Percentiles rank a stretch among this genome's conserved stretches.
Conservation (phyloP, 306 rosid genomes). For the Mimosa pudica region DNA sequence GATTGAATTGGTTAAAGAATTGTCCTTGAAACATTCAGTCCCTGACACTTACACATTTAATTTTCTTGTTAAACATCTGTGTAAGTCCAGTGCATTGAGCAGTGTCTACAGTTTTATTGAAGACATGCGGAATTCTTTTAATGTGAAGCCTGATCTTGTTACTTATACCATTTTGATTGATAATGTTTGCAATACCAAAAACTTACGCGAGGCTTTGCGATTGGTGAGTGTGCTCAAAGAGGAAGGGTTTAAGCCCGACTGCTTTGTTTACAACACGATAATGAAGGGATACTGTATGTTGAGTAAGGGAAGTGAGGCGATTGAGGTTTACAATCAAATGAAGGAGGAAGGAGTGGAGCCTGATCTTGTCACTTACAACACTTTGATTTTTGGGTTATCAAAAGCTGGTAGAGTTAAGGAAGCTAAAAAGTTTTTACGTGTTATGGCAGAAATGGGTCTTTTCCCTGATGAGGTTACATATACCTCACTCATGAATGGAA, state of each 20-base stretch:
- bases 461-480: slow-evolving; percentile 78
- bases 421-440: slow-evolving; percentile 67
- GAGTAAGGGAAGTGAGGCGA: slow-evolving; percentile 71
- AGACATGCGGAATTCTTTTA: slow-evolving; percentile 48
- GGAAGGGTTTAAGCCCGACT: slow-evolving; percentile 87
- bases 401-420: slow-evolving; percentile 66
- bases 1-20: slow-evolving; percentile 49
- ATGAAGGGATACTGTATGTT: slow-evolving; percentile 87
- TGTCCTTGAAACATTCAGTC: slow-evolving; percentile 50
- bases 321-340: slow-evolving; percentile 76
- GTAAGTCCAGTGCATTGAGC: slow-evolving; percentile 57
- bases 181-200: slow-evolving; percentile 72
- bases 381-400: slow-evolving; percentile 77
- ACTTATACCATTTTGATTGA: slow-evolving; percentile 85
- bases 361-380: slow-evolving; percentile 79
- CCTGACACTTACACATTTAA: slow-evolving; percentile 78
- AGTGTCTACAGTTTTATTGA: slow-evolving; percentile 59
- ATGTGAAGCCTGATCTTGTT: slow-evolving; percentile 71
- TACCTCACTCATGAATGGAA: slow-evolving; percentile 86
- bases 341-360: slow-evolving; percentile 81
- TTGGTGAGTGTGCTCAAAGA: slow-evolving; percentile 58
- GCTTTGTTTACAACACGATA: slow-evolving; percentile 73
- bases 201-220: slow-evolving; percentile 68
- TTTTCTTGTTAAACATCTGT: slow-evolving; percentile 61
- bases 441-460: slow-evolving; percentile 74